Conservation (phyloP, 1,284 basidiomycete genomes). For the Cutaneotrichosporon sp. region DNA sequence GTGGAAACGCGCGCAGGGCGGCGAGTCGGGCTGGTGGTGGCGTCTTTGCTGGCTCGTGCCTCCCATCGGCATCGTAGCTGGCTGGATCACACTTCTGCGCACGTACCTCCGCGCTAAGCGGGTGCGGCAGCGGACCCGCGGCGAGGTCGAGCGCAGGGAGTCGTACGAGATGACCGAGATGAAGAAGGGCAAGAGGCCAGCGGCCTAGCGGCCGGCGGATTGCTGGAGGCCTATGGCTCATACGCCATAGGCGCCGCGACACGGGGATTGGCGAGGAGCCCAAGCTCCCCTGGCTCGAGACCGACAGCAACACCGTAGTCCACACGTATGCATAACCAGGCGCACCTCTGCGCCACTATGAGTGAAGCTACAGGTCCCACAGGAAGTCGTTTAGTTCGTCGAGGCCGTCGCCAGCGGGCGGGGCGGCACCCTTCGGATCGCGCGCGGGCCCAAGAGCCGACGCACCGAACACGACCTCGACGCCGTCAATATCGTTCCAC, state of each 20-base stretch:
- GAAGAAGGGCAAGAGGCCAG: neutral
- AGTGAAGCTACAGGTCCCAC: conserved; percentile 19
- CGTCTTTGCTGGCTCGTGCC: conserved; percentile 75
- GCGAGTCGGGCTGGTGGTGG: conserved; percentile 53
- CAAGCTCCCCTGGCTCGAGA: too few relatives aligned
- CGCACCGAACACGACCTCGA: conserved; percentile 38
- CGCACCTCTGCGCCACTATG: neutral
- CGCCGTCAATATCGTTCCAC: conserved; percentile 46
- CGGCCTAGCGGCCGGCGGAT: neutral
- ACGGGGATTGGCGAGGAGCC: too few relatives aligned
- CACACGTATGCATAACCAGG: neutral
- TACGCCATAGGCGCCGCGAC: too few relatives aligned
- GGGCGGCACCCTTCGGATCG: too few relatives aligned
- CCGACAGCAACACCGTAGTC: too few relatives aligned
- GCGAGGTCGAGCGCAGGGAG: conserved; percentile 28
- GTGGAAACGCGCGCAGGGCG: conserved; percentile 58
- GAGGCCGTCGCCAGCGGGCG: conserved; percentile 29
- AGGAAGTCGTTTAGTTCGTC: conserved; percentile 35
- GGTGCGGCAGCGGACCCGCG: conserved; percentile 27
- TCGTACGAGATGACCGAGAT: conserved; percentile 33
- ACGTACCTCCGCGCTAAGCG: conserved; percentile 16
- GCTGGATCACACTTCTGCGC: conserved; percentile 23
- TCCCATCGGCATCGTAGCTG: conserved; percentile 57
- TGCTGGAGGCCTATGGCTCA: too few relatives aligned
- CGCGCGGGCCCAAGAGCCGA: conserved; percentile 24